Base-by-base conservation (phyloP, 2,329 filamentous ascomycete genomes). In the Hirsutella rhossiliensis region DNA sequence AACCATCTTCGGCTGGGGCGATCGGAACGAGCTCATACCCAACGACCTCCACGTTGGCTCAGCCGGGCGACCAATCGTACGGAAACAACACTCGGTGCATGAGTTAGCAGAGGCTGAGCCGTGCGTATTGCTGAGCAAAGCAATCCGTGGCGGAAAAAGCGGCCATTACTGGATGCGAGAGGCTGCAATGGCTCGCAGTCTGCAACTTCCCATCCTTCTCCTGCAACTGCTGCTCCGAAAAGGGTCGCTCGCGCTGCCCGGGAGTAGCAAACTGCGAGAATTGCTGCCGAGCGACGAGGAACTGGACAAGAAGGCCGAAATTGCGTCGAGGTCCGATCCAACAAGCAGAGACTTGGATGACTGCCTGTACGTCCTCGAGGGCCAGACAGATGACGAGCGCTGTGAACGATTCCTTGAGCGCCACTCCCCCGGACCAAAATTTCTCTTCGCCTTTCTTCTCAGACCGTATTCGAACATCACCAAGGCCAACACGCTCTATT, bases 371-470 rank as follows among this genome's bases (percentile, higher is more conserved):
- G 55, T 64, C 13, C 48, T 64, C 15, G 47, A 56, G 17, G 58
- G 54, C 18, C 47, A 43, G 18, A 53, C 51, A 18, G 62, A 63
- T 38, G 50, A 62, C 31, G 51, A 59, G 31, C 54, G 59, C 38
- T 63, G 62, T 38, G 42, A 49, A 23, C 47, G 58, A n/a, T 56
- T 61, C n/a, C 41, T 64, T 31, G 50, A 54, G 42, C 48, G 52
- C 13, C 45, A 50, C 18, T 45, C 40, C 11, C 43, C 46, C 2
- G 54, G 51, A 11, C 61, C 60, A 4, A 47, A 47, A 8, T 62
- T 62, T 34, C 49, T 64, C 28, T 49, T 62, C 17, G 52, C 52
- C 17, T 62, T 60, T 45, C 48, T 64, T 20, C 27, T 63, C 1
- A 54, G 62, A 19, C 42, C 45, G 1, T 49, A 46, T 13, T 55